Conservation (phyloP, 2,329 filamentous ascomycete genomes). For the Penicillium sp. region DNA sequence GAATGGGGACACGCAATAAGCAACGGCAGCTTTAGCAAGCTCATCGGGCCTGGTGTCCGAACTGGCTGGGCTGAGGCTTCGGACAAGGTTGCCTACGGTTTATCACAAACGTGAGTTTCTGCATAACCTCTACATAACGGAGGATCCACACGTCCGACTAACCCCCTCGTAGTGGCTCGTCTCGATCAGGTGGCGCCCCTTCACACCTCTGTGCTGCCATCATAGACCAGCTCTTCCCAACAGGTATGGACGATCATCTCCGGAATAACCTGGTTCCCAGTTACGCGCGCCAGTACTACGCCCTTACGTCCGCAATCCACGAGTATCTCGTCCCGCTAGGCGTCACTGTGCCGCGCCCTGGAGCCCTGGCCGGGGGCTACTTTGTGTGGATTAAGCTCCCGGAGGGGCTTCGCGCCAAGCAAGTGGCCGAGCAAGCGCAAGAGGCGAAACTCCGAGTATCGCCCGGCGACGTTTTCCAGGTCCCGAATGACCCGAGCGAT, state of each 20-base stretch:
- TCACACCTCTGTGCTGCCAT: conserved; percentile 62
- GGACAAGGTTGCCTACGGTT: conserved; percentile 59
- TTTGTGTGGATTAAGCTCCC: conserved; percentile 80
- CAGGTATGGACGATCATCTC: conserved; percentile 56
- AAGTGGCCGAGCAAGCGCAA: conserved; percentile 60
- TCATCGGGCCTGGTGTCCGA: conserved; percentile 76
- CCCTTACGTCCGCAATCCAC: conserved; percentile 62
- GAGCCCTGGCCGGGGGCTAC: conserved; percentile 71
- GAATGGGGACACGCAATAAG: conserved; percentile 79
- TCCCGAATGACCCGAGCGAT: conserved; percentile 55
- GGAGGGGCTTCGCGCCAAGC: conserved; percentile 52
- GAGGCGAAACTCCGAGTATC: conserved; percentile 70
- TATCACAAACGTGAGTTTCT: conserved; percentile 58
- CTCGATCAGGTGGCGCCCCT: conserved; percentile 61
- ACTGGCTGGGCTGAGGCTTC: conserved; percentile 87
- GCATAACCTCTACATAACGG: neutral
- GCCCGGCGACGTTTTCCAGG: conserved; percentile 69
- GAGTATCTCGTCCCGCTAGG: conserved; percentile 65
- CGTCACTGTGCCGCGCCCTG: conserved; percentile 41
- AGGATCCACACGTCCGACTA: conserved; percentile 11
- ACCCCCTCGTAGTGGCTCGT: conserved; percentile 51
- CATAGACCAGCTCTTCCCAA: conserved; percentile 56
- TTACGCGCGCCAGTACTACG: conserved; percentile 56
- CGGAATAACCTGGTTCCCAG: conserved; percentile 55
- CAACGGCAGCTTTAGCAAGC: conserved; percentile 90